phyloP scores from a whole-genome alignment of 1,284 basidiomycete genomes.

The Lentinus polychrous region DNA sequence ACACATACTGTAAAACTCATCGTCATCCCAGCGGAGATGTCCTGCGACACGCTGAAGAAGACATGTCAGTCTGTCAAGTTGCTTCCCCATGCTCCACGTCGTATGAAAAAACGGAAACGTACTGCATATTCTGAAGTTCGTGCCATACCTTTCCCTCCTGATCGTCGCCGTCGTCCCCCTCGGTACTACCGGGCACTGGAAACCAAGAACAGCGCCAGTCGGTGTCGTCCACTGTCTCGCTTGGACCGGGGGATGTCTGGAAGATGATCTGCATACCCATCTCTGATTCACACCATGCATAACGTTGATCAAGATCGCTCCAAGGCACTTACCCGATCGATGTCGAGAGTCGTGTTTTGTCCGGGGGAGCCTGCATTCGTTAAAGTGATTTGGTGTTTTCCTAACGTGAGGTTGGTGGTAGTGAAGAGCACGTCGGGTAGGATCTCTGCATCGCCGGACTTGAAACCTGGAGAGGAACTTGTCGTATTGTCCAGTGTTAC shows the following conservation, averaged over 20 bases:
- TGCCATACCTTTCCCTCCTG: neutral
- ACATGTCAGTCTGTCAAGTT: too few relatives aligned
- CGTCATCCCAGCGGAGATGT: neutral
- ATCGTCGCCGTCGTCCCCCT: neutral
- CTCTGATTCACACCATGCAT: too few relatives aligned
- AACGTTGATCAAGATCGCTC: too few relatives aligned
- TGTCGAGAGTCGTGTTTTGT: too few relatives aligned
- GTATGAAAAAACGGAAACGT: too few relatives aligned
- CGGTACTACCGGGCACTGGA: neutral
- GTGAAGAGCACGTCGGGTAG: slow-evolving; percentile 14
- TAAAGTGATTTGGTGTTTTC: slow-evolving; percentile 15
- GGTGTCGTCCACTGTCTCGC: neutral
- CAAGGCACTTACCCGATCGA: too few relatives aligned
- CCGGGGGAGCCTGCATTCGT: slow-evolving; percentile 6
- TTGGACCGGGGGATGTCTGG: neutral
- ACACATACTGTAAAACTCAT: slow-evolving; percentile 5
- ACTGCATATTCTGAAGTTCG: too few relatives aligned
- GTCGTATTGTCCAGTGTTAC: slow-evolving; percentile 16
- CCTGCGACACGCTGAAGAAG: neutral
- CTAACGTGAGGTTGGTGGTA: slow-evolving; percentile 2
- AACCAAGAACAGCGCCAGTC: neutral
- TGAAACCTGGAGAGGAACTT: slow-evolving; percentile 6
- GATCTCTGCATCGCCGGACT: slow-evolving; percentile 6
- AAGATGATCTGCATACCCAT: slow-evolving; percentile 4
- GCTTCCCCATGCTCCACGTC: too few relatives aligned